phyloP scores from a whole-genome alignment of 2,329 filamentous ascomycete species.

The Raffaelea arxii region DNA sequence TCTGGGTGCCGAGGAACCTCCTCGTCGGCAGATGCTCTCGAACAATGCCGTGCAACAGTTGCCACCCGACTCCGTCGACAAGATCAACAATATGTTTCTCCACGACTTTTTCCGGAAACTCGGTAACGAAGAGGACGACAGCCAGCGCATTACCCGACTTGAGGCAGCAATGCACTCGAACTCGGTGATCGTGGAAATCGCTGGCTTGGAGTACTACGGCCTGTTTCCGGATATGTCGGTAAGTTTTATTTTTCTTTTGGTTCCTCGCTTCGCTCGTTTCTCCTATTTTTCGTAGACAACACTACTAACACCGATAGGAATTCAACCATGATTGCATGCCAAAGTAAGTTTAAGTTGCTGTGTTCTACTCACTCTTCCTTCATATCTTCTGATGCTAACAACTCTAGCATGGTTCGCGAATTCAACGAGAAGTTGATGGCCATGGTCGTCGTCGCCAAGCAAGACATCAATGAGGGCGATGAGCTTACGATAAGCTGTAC shows the following conservation, averaged over 20 bases:
- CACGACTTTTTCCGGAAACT: slow-evolving; percentile 4
- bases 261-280: too few relatives aligned
- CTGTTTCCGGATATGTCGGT: slow-evolving; percentile 11
- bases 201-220: slow-evolving; percentile 14
- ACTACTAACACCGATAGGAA: slow-evolving; percentile 8
- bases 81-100: slow-evolving; percentile 1
- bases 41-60: slow-evolving; percentile 4
- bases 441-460: slow-evolving; percentile 15
- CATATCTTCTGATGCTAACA: not conserved
- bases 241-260: slow-evolving; percentile 3
- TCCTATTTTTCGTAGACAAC: not conserved
- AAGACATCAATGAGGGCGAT: slow-evolving; percentile 17
- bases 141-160: not conserved
- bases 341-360: slow-evolving; percentile 6
- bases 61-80: not conserved
- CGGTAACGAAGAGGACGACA: not conserved
- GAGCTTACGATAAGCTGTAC: slow-evolving; percentile 22
- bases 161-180: slow-evolving; percentile 12
- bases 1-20: slow-evolving; percentile 4
- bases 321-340: slow-evolving; percentile 20
- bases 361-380: not conserved
- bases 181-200: slow-evolving; percentile 19
- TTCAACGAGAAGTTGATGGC: slow-evolving; percentile 14
- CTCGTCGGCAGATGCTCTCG: slow-evolving; percentile 4
- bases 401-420: slow-evolving; percentile 13